These are phyloP conservation scores for Acanthamoeba sp. DNA, from an alignment of 208 protist genomes.

Conservation along the genomic window DNA sequence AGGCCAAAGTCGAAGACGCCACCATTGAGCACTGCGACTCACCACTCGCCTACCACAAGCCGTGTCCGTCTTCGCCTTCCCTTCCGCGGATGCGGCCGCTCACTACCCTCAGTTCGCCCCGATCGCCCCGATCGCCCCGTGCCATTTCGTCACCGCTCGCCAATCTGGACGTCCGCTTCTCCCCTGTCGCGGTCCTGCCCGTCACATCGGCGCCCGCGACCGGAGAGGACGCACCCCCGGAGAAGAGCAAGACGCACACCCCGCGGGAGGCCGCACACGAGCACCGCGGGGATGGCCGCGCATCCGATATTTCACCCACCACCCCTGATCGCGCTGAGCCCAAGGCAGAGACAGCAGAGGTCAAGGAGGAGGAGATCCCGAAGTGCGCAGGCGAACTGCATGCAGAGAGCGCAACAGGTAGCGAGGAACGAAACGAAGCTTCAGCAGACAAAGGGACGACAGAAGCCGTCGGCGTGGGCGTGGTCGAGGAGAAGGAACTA, in stretches of 20 bases:
- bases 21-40: constrained; percentile 49
- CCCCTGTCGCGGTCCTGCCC: not conserved
- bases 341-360: too few relatives aligned
- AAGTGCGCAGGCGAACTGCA: not conserved
- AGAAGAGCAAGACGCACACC: not conserved
- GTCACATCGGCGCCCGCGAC: not conserved
- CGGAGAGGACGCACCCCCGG: not conserved
- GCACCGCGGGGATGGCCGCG: too few relatives aligned
- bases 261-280: too few relatives aligned
- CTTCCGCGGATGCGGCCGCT: not conserved
- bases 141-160: not conserved
- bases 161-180: not conserved
- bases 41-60: constrained; percentile 24
- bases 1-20: not conserved
- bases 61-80: constrained; percentile 38
- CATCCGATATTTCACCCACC: too few relatives aligned
- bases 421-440: not conserved
- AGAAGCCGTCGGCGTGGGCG: not conserved
- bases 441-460: not conserved
- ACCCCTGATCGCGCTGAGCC: too few relatives aligned
- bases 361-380: not conserved
- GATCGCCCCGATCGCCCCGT: not conserved
- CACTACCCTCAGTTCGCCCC: not conserved
- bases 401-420: not conserved
- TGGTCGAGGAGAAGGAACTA: not conserved